phyloP scores from a whole-genome alignment of 345 rosid genomes.

The Linum trigynum region DNA sequence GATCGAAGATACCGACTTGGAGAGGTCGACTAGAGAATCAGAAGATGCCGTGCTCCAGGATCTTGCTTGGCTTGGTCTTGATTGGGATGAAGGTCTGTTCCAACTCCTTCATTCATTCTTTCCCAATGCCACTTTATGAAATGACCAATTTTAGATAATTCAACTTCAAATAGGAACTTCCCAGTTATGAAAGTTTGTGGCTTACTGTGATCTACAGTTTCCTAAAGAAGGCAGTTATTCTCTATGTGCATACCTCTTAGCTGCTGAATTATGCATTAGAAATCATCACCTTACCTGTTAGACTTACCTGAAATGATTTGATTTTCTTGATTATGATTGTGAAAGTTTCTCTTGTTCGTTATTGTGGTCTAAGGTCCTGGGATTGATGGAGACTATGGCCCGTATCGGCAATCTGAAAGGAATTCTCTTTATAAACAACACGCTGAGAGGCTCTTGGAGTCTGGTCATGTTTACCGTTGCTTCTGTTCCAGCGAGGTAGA shows the following conservation, averaged over 20 bases:
- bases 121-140: background rate
- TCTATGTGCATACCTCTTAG: too few species aligned
- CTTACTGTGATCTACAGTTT: too few species aligned
- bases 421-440: conserved; percentile 63
- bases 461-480: conserved; percentile 82
- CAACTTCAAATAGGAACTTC: too few species aligned
- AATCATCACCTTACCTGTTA: background rate
- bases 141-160: background rate
- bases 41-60: conserved; percentile 80
- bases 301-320: background rate
- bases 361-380: conserved; percentile 45
- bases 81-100: conserved; percentile 75
- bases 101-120: background rate
- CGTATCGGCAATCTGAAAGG: conserved; percentile 84
- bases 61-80: conserved; percentile 88
- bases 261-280: too few species aligned
- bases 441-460: conserved; percentile 64
- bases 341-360: background rate
- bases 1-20: conserved; percentile 86
- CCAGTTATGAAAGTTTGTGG: too few species aligned
- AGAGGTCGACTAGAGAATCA: conserved; percentile 85
- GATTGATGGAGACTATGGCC: conserved; percentile 74
- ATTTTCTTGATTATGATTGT: background rate
- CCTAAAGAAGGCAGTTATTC: too few species aligned
- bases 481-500: conserved; percentile 76